Evolutionary conservation across 1,284 basidiomycete genomes (phyloP).

Genomic region (Rugosomyces carneus): DNA sequence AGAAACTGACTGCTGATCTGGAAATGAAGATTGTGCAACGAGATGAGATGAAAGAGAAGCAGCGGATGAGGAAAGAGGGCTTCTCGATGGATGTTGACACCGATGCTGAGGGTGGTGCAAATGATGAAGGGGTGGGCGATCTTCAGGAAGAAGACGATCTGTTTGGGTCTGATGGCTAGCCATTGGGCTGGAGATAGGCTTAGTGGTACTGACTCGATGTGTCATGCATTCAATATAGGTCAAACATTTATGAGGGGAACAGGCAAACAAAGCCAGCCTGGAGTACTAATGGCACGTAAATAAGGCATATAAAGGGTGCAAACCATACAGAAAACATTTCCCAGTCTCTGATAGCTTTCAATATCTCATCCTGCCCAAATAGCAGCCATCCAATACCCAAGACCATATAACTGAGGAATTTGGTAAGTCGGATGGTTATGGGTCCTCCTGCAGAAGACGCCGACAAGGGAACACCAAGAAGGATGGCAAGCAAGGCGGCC

Average conservation of each 20-base stretch:
- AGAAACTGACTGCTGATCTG: slow-evolving; percentile 81
- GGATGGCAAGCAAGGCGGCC: slow-evolving; percentile 59
- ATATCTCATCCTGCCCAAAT: slow-evolving; percentile 35
- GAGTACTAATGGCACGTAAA: slow-evolving; percentile 64
- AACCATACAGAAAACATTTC: slow-evolving; percentile 69
- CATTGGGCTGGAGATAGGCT: slow-evolving; percentile 23
- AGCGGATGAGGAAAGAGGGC: slow-evolving; percentile 61
- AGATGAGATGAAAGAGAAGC: slow-evolving; percentile 70
- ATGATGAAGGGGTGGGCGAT: slow-evolving; percentile 32
- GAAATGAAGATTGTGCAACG: slow-evolving; percentile 81
- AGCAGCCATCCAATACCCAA: slow-evolving; percentile 57
- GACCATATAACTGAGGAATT: slow-evolving; percentile 37
- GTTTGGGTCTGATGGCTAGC: slow-evolving; percentile 50
- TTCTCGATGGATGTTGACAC: slow-evolving; percentile 41
- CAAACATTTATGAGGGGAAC: slow-evolving; percentile 22
- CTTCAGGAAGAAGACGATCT: slow-evolving; percentile 35
- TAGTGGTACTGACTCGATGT: not conserved
- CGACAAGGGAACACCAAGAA: slow-evolving; percentile 57
- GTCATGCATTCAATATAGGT: no score
- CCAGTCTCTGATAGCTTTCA: slow-evolving; percentile 61
- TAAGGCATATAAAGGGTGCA: slow-evolving; percentile 64
- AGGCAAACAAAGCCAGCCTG: slow-evolving; percentile 59
- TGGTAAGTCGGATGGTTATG: slow-evolving; percentile 24
- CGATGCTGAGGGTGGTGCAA: slow-evolving; percentile 36
- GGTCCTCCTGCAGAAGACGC: slow-evolving; percentile 32